These are phyloP conservation scores for Eragrostis curvula DNA, from an alignment of 176 grass and related monocot genomes.

Conservation along the genomic window DNA sequence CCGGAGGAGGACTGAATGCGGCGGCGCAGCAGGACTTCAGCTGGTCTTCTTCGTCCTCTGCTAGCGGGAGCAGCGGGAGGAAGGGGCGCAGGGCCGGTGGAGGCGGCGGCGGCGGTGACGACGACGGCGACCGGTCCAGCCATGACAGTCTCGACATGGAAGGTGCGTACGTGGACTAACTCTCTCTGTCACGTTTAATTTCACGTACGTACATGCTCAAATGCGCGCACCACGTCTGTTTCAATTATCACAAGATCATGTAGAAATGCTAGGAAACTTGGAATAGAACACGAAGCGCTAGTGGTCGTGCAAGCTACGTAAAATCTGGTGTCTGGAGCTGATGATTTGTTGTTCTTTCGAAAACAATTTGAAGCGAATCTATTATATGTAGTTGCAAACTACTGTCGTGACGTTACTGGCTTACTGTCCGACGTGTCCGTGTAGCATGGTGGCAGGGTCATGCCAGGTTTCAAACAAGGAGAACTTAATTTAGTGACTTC, in stretches of 20 bases:
- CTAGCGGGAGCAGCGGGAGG: constrained; percentile 29
- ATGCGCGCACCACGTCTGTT: background rate
- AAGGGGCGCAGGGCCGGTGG: background rate
- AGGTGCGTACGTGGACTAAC: background rate
- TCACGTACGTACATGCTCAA: background rate
- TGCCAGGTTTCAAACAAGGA: background rate
- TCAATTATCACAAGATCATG: background rate
- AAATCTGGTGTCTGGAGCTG: too few species aligned
- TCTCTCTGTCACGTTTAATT: background rate
- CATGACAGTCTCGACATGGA: constrained; percentile 25
- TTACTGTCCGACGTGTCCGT: too few species aligned
- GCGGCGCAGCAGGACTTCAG: constrained; percentile 1
- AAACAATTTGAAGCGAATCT: too few species aligned
- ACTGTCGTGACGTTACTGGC: too few species aligned
- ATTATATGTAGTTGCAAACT: too few species aligned
- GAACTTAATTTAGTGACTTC: background rate
- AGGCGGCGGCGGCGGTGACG: background rate
- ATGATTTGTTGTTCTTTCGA: too few species aligned
- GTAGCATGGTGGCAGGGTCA: too few species aligned
- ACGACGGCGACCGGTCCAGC: constrained; percentile 12
- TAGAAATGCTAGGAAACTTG: background rate
- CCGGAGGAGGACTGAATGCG: background rate
- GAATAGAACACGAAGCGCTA: background rate
- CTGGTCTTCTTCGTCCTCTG: constrained; percentile 20
- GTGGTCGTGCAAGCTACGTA: too few species aligned